Conservation (phyloP, 441 rosid species). For the Raphanus hybrid region DNA sequence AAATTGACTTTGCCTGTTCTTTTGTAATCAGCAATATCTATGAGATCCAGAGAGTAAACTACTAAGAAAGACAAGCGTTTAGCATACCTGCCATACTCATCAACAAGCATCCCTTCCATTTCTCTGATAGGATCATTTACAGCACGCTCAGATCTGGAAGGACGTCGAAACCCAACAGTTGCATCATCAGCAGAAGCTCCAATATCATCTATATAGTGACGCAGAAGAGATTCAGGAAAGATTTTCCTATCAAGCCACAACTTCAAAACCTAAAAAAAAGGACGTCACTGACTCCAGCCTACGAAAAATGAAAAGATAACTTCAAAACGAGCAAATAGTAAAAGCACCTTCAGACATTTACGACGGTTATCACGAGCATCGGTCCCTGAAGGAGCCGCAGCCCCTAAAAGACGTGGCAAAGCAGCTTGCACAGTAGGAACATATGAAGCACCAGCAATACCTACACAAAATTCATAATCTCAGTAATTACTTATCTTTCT, state of each 20-base stretch:
- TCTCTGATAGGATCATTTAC: slow-evolving; percentile 94
- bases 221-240: slow-evolving; percentile 77
- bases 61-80: slow-evolving; percentile 10
- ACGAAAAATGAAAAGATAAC: slow-evolving; percentile 9
- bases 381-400: slow-evolving; percentile 91
- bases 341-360: slow-evolving; percentile 83
- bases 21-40: slow-evolving; percentile 17
- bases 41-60: background rate
- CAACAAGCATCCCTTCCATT: slow-evolving; percentile 99
- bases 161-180: slow-evolving; percentile 67
- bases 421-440: slow-evolving; percentile 91
- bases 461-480: slow-evolving; percentile 44
- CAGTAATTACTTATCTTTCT: background rate
- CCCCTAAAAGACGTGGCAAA: slow-evolving; percentile 89
- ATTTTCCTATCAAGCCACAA: slow-evolving; percentile 96
- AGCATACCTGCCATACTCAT: slow-evolving; percentile 94
- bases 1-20: slow-evolving; percentile 5
- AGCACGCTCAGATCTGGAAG: slow-evolving; percentile 92
- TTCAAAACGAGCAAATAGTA: slow-evolving; percentile 1
- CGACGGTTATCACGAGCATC: slow-evolving; percentile 95
- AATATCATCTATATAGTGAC: slow-evolving; percentile 77
- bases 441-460: slow-evolving; percentile 91
- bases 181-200: slow-evolving; percentile 79
- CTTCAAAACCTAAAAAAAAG: slow-evolving; percentile 65
- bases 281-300: slow-evolving; percentile 30